phyloP scores from a whole-genome alignment of 345 rosid genomes.

The Syzygium jambos region DNA sequence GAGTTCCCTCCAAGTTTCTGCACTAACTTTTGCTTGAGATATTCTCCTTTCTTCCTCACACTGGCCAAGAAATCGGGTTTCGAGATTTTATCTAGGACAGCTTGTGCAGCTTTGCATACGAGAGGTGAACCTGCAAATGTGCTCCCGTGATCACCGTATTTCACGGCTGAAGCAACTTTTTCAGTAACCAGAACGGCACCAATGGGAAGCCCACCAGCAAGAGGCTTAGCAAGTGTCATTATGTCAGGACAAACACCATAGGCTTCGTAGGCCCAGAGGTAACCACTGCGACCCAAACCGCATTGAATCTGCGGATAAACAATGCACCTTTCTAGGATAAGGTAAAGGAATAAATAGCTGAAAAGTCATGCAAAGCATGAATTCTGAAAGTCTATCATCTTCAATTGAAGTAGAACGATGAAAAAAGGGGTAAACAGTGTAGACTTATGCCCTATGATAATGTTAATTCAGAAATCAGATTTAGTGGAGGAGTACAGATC shows the following conservation, averaged over 20 bases:
- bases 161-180: slow-evolving; percentile 63
- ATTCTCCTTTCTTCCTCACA: slow-evolving; percentile 52
- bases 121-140: slow-evolving; percentile 87
- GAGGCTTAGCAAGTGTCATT: slow-evolving; percentile 95
- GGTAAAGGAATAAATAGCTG: background rate
- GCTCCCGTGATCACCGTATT: slow-evolving; percentile 81
- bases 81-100: slow-evolving; percentile 66
- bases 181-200: slow-evolving; percentile 76
- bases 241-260: slow-evolving; percentile 65
- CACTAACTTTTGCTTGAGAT: slow-evolving; percentile 46
- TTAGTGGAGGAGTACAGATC: background rate
- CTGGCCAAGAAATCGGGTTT: slow-evolving; percentile 64
- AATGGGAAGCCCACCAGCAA: slow-evolving; percentile 90
- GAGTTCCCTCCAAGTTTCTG: slow-evolving; percentile 55
- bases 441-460: background rate
- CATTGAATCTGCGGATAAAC: slow-evolving; percentile 56
- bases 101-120: slow-evolving; percentile 55
- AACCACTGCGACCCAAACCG: slow-evolving; percentile 77
- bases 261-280: slow-evolving; percentile 76
- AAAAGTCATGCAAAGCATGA: background rate
- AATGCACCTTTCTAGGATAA: background rate
- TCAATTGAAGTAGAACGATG: background rate
- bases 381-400: background rate
- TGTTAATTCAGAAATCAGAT: background rate
- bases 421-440: background rate